Conservation (phyloP, 495 filamentous ascomycete genomes). For the Terfezia claveryi region DNA sequence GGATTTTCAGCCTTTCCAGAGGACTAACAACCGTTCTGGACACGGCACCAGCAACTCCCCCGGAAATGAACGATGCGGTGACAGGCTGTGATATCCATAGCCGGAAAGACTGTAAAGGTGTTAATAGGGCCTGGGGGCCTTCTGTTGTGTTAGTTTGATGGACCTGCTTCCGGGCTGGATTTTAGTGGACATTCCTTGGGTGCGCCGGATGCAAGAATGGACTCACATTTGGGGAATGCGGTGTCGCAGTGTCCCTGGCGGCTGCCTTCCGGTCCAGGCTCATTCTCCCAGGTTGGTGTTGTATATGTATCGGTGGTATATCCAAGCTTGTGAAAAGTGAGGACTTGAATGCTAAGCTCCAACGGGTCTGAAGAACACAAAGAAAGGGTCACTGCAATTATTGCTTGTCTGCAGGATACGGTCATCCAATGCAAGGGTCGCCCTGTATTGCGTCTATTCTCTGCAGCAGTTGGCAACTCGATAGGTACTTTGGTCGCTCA, state of each 20-base stretch:
- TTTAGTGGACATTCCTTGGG: background rate
- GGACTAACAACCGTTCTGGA: conserved; percentile 92
- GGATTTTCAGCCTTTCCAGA: conserved; percentile 82
- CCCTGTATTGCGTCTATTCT: background rate
- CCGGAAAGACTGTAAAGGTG: conserved; percentile 20
- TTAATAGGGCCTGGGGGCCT: background rate
- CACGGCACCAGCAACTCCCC: conserved; percentile 88
- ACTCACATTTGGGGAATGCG: background rate
- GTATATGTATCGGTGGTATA: background rate
- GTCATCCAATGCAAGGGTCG: background rate
- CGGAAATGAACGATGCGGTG: conserved; percentile 80
- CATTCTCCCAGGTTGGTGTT: background rate
- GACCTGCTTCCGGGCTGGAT: background rate
- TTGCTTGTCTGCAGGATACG: background rate
- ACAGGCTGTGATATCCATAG: conserved; percentile 51
- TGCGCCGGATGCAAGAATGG: background rate
- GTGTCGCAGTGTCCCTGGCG: background rate
- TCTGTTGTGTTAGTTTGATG: background rate
- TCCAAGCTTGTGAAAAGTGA: background rate
- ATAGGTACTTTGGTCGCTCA: too few relatives aligned
- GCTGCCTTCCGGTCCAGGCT: background rate
- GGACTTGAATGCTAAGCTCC: background rate
- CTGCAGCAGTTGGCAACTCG: too few relatives aligned
- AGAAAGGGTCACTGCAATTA: background rate
- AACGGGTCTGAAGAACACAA: background rate